Evolutionary conservation across 1,284 basidiomycete species (phyloP), one percentile per base, ranked within the genome.

Genomic region (Cutaneotrichosporon sp.): DNA sequence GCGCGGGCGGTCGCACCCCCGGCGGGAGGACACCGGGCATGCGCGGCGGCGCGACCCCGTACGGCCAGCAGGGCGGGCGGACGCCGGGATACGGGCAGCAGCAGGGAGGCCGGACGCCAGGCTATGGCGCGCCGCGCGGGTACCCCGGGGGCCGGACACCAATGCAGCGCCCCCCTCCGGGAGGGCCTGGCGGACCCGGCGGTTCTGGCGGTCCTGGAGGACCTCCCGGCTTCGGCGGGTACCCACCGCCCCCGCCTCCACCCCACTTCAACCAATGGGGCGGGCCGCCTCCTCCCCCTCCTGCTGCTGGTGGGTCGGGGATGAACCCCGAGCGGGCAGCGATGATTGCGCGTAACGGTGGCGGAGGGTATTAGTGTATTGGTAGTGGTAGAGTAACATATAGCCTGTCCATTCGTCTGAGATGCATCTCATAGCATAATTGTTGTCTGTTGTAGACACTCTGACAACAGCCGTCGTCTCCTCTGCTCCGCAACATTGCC

Each of bases 11-110:
- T 6, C 71, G 69, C 46, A 78, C 76, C 2, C 76, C 81, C 8
- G 87, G 89, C 29, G 88, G 88, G 9, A 89, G 89, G 74, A 94
- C 91, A 0, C 91, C 92, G 0, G 73, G 71, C 2, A 61, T 61
- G 49, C 59, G 62, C 16, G 67, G 68, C 6, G 72, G 69, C 2
- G 56, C 60, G 25, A 73, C 70, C 25, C 71, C 73, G 9, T 51
- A 51, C 33, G 51, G 51, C 9, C 56, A 52, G 27, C 53, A n/a
- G 8, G 56, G 56, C 18, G 56, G 56, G 4, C 47, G 56, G 4
- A 58, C 56, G 10, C 56, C 55, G 10, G 22, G 36, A 20, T 54
- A 54, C 42, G 53, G 52, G 9, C 29, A 42, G 38, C 55, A 49
- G 29, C 51, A 11, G 3, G 54, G 55, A n/a, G 55, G 55, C 13